Conservation (phyloP, 345 rosid species). For the Euphorbia lathyris region DNA sequence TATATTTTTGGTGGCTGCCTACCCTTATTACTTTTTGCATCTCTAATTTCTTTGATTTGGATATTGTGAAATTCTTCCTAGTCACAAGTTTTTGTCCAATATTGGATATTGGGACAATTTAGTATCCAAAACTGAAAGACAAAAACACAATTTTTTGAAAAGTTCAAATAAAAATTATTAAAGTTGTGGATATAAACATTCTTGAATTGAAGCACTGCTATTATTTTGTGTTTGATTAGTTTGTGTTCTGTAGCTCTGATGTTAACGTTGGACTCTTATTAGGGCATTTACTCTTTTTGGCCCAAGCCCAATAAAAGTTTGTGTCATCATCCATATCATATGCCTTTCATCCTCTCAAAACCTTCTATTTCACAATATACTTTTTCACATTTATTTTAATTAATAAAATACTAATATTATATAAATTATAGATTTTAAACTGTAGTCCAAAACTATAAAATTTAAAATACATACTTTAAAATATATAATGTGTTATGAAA, state of each 20-base stretch:
- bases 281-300: neutral
- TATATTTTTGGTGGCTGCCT: neutral
- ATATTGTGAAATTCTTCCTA: neutral
- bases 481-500: too few species aligned
- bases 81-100: constrained; percentile 6
- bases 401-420: too few species aligned
- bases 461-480: too few species aligned
- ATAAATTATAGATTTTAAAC: too few species aligned
- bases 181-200: neutral
- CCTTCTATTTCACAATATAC: too few species aligned
- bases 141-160: neutral
- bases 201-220: too few species aligned
- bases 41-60: constrained; percentile 4
- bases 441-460: too few species aligned
- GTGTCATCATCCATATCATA: neutral
- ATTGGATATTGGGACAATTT: neutral
- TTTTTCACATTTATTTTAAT: too few species aligned
- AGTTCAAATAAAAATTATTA: neutral
- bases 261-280: neutral
- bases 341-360: too few species aligned
- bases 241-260: neutral
- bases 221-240: neutral
- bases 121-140: neutral
- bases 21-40: neutral
- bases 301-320: neutral